phyloP scores from a whole-genome alignment of 148 eudicot species.

The Oxyria digyna region DNA sequence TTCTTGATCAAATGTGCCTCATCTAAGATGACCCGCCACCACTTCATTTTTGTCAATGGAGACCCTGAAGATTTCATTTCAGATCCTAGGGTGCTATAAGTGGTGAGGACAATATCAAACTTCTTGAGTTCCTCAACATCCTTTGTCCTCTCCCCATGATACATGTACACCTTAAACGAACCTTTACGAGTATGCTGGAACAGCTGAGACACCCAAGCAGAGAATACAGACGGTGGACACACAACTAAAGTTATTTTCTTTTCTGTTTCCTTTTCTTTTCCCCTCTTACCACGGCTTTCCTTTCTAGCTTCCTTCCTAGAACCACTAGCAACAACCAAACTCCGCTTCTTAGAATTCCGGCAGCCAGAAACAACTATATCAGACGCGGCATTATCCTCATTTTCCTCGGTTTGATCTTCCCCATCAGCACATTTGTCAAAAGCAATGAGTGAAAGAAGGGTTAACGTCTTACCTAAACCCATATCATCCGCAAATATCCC shows the following conservation, averaged over 20 bases:
- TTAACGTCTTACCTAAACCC: conserved; percentile 94
- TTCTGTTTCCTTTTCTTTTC: conserved; percentile 9
- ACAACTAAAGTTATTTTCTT: conserved; percentile 57
- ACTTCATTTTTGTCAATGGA: conserved; percentile 57
- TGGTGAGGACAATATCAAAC: conserved; percentile 72
- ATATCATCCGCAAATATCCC: conserved; percentile 96
- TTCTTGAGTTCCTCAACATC: conserved; percentile 53
- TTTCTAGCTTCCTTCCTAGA: conserved; percentile 39
- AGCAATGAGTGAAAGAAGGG: conserved; percentile 77
- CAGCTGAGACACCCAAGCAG: conserved; percentile 71
- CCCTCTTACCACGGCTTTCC: conserved; percentile 13
- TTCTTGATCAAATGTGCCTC: conserved; percentile 92
- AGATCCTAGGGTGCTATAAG: conserved; percentile 54
- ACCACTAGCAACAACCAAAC: conserved; percentile 9
- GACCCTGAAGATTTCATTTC: conserved; percentile 36
- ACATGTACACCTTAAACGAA: conserved; percentile 59
- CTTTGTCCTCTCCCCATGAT: conserved; percentile 64
- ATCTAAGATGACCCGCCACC: conserved; percentile 85
- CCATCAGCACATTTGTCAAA: conserved; percentile 31
- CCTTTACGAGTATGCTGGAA: conserved; percentile 51
- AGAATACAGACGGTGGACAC: conserved; percentile 76
- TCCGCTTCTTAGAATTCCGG: conserved; percentile 29
- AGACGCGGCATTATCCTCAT: conserved; percentile 12
- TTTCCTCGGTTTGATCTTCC: conserved; percentile 14
- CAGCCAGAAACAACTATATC: background rate